Conservation (phyloP, 1,139 yeast species). For the Zygotorulaspora mrakii region DNA sequence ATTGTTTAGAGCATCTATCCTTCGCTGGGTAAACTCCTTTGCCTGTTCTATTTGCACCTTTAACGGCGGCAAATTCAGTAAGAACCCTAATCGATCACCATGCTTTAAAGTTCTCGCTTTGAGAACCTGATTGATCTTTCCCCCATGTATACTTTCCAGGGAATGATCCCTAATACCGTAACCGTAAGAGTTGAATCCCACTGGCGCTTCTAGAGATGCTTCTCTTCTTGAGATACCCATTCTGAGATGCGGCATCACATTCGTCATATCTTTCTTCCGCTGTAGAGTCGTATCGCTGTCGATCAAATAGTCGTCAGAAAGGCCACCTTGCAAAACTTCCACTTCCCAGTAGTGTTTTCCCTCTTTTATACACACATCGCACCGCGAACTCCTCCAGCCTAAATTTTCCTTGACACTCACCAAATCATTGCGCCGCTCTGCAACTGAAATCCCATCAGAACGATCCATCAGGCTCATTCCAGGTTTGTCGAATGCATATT, state of each 20-base stretch:
- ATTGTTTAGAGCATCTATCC: conserved; percentile 28
- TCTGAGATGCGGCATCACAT: conserved; percentile 57
- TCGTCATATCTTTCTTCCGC: conserved; percentile 23
- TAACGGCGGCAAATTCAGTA: conserved; percentile 64
- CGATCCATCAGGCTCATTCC: conserved; percentile 71
- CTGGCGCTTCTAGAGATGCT: conserved; percentile 89
- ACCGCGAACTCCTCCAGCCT: conserved; percentile 81
- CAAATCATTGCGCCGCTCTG: conserved; percentile 38
- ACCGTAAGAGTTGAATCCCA: conserved; percentile 92
- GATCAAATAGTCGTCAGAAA: conserved; percentile 15
- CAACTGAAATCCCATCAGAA: conserved; percentile 54
- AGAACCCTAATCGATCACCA: conserved; percentile 82
- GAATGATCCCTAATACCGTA: conserved; percentile 80
- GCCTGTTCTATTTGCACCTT: conserved; percentile 44
- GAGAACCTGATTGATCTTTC: conserved; percentile 25
- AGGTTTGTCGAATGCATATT: conserved; percentile 61
- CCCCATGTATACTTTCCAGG: conserved; percentile 70
- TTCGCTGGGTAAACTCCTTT: conserved; percentile 33
- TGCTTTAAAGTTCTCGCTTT: conserved; percentile 42
- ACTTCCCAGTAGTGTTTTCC: conserved; percentile 79
- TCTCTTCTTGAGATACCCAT: conserved; percentile 81
- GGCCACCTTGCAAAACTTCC: conserved; percentile 32
- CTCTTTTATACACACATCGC: conserved; percentile 72
- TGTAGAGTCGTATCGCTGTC: conserved; percentile 16
- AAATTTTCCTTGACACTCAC: conserved; percentile 45